Evolutionary conservation across 305 asterid genomes (phyloP).

Genomic region (Fraxinus latifolia): DNA sequence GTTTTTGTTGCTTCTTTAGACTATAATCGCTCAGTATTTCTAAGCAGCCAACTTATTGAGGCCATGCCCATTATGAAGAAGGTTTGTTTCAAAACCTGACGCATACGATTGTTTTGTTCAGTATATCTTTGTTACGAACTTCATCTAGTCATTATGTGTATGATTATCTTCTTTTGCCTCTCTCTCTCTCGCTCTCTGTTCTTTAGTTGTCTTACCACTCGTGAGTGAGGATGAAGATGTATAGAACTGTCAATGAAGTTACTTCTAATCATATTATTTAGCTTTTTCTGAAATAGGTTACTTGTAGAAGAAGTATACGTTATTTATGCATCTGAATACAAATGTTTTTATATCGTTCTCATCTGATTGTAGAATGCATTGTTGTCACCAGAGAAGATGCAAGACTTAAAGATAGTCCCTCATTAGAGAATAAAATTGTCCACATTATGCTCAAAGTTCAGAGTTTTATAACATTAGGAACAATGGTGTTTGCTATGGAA

Average conservation of each 20-base stretch:
- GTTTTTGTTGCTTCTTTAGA: constrained; percentile 23
- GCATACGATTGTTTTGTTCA: constrained; percentile 11
- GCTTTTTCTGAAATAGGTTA: background rate
- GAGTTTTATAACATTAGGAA: background rate
- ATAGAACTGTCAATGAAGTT: background rate
- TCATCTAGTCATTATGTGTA: background rate
- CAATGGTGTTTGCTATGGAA: background rate
- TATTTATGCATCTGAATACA: background rate
- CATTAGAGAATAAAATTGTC: background rate
- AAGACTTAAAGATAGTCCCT: background rate
- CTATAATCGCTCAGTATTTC: background rate
- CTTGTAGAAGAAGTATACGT: background rate
- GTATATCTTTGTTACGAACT: background rate
- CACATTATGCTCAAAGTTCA: background rate
- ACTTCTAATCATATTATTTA: background rate
- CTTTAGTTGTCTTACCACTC: background rate
- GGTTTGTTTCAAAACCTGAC: constrained; percentile 31
- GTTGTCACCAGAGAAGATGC: background rate
- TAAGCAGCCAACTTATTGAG: constrained; percentile 20
- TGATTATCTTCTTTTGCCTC: background rate
- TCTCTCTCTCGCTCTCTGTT: background rate
- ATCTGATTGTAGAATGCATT: background rate
- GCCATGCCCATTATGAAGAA: constrained; percentile 72
- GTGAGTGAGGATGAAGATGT: background rate
- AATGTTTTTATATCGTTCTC: background rate